Evolutionary conservation across 495 filamentous ascomycete genomes (phyloP), one percentile per base, ranked within the genome.

Genomic region (Sporormia fimetaria): DNA sequence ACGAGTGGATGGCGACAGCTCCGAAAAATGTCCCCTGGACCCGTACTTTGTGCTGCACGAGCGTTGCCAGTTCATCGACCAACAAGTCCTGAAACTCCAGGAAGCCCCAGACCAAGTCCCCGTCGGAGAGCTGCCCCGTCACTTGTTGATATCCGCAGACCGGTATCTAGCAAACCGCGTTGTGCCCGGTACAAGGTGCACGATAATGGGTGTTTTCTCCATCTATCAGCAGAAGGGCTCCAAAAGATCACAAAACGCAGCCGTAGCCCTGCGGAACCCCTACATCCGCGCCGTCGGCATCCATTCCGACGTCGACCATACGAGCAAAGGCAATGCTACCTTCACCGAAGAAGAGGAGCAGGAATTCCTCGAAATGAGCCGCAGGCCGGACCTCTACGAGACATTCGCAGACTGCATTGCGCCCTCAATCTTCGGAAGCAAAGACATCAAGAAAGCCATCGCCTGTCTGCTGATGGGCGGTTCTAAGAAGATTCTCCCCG

Each of bases 361-460:
- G 60, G 90, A 96, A 50, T 99, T 96, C 42, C 67, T 95, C 18
- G 87, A 95, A 50, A 74, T 99, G 59, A 93, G 85, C 54, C 71
- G 88, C 40, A 68, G 86, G 20, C 85, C 87, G 11, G 88, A 99
- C 54, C 69, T 99, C 24, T 99, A 96, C 59, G 80, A 82, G 21
- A 72, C 81, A 23, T 84, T 99, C 58, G 78, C 87, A 6, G 75
- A 81, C 44, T 95, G 87, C 60, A 93, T 99, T 49, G 92, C 90
- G 11, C 92, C 92, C 0, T 95, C 90, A 0, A 99, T 99, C 56
- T 99, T 94, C 55, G 92, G 92, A 18, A 96, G 94, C 58, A 56
- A 70, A 34, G 87, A 99, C 51, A 99, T 99, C 57, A 99, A 99
- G 60, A 99, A 95, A 62, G 76, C 92, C n/a, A 96, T 99, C 55